Evolutionary conservation across 148 eudicot species (phyloP).

Genomic region (Spergularia marina): DNA sequence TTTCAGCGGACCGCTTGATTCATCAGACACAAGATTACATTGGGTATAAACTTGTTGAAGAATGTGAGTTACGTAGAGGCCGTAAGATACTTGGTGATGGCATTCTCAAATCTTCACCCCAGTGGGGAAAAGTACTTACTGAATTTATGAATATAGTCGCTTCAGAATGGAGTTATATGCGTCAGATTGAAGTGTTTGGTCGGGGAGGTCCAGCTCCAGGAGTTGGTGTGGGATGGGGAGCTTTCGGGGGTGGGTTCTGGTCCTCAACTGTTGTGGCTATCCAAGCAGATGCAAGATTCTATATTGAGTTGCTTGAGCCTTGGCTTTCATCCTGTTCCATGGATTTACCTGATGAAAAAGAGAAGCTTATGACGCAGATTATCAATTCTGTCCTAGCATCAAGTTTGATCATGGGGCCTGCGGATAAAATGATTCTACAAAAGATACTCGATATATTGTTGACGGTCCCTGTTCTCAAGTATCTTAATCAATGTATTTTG

Average conservation of each 20-base stretch:
- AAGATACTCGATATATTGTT: slow-evolving; percentile 52
- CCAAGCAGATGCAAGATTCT: slow-evolving; percentile 61
- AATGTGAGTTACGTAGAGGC: slow-evolving; percentile 24
- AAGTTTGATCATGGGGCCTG: slow-evolving; percentile 60
- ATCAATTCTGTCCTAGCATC: slow-evolving; percentile 50
- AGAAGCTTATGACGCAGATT: slow-evolving; percentile 34
- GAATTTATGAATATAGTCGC: slow-evolving; percentile 41
- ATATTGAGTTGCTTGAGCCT: slow-evolving; percentile 49
- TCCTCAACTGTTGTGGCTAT: slow-evolving; percentile 49
- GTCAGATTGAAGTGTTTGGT: slow-evolving; percentile 64
- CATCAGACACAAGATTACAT: slow-evolving; percentile 34
- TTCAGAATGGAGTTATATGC: slow-evolving; percentile 48
- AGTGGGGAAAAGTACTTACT: slow-evolving; percentile 41
- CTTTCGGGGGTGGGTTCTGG: slow-evolving; percentile 83
- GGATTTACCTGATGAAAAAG: slow-evolving; percentile 30
- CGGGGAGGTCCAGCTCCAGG: slow-evolving; percentile 99
- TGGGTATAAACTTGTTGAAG: slow-evolving; percentile 22
- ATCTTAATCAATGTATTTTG: slow-evolving; percentile 46
- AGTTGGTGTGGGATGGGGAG: slow-evolving; percentile 92
- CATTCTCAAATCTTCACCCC: slow-evolving; percentile 46
- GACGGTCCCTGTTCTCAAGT: slow-evolving; percentile 54
- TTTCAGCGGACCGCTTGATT: slow-evolving; percentile 62
- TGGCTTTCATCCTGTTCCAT: slow-evolving; percentile 27
- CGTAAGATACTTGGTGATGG: slow-evolving; percentile 50
- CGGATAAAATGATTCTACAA: slow-evolving; percentile 44